Conservation (phyloP, 805 yeast genomes). For the Hanseniaspora lindneri region DNA sequence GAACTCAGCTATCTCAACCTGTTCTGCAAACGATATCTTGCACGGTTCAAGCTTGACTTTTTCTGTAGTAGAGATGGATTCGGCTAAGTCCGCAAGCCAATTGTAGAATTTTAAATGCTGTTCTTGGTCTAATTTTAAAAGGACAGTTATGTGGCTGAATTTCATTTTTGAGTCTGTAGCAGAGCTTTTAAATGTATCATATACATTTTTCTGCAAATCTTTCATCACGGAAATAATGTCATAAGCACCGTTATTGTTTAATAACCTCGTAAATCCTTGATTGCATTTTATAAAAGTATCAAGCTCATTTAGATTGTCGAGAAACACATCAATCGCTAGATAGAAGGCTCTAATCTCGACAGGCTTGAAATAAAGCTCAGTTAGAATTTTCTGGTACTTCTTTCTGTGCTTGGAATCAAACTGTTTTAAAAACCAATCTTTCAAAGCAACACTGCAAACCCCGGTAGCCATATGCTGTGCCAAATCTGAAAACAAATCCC, state of each 20-base stretch:
- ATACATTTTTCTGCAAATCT: neutral
- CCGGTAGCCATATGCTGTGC: constrained; percentile 21
- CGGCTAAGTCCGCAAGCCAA: neutral
- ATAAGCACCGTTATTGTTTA: neutral
- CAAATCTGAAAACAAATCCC: constrained; percentile 29
- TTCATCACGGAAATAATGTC: neutral
- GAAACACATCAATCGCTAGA: neutral
- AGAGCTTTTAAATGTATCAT: neutral
- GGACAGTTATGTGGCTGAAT: neutral
- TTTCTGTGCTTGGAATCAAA: constrained; percentile 56
- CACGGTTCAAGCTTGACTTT: neutral
- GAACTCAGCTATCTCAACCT: neutral
- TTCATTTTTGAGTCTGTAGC: neutral
- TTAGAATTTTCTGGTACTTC: constrained; percentile 43
- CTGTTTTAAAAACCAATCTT: constrained; percentile 52
- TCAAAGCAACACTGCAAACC: constrained; percentile 24
- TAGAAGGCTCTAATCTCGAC: neutral
- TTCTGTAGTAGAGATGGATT: neutral
- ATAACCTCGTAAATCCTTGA: neutral
- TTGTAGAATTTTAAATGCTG: constrained; percentile 6
- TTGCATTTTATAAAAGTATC: neutral
- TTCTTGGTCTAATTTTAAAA: neutral
- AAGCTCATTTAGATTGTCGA: neutral
- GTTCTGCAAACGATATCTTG: neutral
- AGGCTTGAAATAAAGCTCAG: constrained; percentile 36